Percentiles rank a stretch among this genome's conserved stretches.
Conservation (phyloP, 2,329 filamentous ascomycete genomes). For the Fusarium xyrophilum region DNA sequence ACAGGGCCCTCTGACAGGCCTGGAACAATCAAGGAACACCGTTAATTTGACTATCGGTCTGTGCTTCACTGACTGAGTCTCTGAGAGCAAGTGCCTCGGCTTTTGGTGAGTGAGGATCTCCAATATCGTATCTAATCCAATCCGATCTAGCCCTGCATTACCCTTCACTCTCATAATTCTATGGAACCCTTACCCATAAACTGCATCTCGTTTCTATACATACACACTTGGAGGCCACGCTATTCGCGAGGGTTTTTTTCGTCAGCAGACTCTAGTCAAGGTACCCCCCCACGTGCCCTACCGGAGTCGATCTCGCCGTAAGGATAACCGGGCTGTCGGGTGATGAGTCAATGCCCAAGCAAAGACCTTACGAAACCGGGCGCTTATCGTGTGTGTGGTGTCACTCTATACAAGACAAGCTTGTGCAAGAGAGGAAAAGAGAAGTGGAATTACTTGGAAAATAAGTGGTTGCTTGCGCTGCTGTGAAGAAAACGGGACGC, state of each 20-base stretch:
- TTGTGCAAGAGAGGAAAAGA: slow-evolving; percentile 13
- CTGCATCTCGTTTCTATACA: slow-evolving; percentile 10
- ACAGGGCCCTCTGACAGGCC: background rate
- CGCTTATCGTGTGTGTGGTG: slow-evolving; percentile 26
- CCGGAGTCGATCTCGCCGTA: slow-evolving; percentile 32
- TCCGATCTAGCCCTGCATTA: slow-evolving; percentile 10
- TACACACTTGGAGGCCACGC: slow-evolving; percentile 10
- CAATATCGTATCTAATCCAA: slow-evolving; percentile 22
- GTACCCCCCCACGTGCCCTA: slow-evolving; percentile 38
- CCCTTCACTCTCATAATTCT: slow-evolving; percentile 18
- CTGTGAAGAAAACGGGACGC: slow-evolving; percentile 9
- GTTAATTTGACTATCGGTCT: slow-evolving; percentile 8
- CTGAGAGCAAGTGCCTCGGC: slow-evolving; percentile 29
- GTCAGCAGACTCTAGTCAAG: slow-evolving; percentile 10
- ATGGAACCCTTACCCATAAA: slow-evolving; percentile 17
- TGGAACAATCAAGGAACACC: background rate
- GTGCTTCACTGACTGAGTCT: slow-evolving; percentile 5
- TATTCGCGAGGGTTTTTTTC: slow-evolving; percentile 1
- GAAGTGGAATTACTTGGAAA: slow-evolving; percentile 8
- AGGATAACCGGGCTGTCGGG: slow-evolving; percentile 26
- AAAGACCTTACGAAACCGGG: slow-evolving; percentile 28
- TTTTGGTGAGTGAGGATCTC: slow-evolving; percentile 29
- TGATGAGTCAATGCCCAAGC: slow-evolving; percentile 25
- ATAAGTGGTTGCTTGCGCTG: slow-evolving; percentile 17
- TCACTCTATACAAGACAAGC: slow-evolving; percentile 34